Conservation (phyloP, 2,329 filamentous ascomycete genomes). For the Scedosporium apiospermum region DNA sequence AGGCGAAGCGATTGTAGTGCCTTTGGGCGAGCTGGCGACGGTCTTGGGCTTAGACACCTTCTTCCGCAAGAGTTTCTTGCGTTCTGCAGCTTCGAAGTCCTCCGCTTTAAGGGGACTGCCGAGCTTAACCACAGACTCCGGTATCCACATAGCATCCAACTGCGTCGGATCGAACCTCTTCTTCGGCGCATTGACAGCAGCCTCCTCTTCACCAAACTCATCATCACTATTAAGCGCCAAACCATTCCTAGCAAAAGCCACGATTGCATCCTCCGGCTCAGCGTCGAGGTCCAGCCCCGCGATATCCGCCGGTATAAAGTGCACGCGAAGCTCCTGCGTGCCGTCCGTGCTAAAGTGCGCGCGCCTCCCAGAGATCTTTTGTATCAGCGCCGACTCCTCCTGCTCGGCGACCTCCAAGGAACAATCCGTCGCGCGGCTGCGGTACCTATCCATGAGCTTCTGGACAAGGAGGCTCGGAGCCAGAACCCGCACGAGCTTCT, state of each 20-base stretch:
- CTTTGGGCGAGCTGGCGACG: not conserved
- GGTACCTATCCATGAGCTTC: slow-evolving; percentile 29
- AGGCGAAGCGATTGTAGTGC: not conserved
- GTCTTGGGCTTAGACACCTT: not conserved
- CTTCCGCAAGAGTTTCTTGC: slow-evolving; percentile 14
- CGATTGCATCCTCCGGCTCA: slow-evolving; percentile 54
- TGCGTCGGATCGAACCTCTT: slow-evolving; percentile 55
- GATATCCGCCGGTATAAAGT: slow-evolving; percentile 65
- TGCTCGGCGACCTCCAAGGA: slow-evolving; percentile 20
- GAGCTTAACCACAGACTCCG: slow-evolving; percentile 20
- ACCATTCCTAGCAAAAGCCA: slow-evolving; percentile 39
- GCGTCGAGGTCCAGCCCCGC: slow-evolving; percentile 67
- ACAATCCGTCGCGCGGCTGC: not conserved
- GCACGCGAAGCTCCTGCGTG: slow-evolving; percentile 66
- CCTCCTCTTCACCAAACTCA: slow-evolving; percentile 36
- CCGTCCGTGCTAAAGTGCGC: slow-evolving; percentile 66
- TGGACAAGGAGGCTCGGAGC: slow-evolving; percentile 65
- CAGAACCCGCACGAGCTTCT: slow-evolving; percentile 74
- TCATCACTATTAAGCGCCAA: slow-evolving; percentile 58
- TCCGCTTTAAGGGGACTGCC: slow-evolving; percentile 12
- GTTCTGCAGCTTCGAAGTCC: slow-evolving; percentile 17
- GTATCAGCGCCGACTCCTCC: slow-evolving; percentile 46
- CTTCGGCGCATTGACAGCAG: slow-evolving; percentile 12
- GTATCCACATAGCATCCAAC: slow-evolving; percentile 38
- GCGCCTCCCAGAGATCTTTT: slow-evolving; percentile 57